phyloP scores from a whole-genome alignment of 352 stramenopile genomes.

The Globisporangium barbulae region DNA sequence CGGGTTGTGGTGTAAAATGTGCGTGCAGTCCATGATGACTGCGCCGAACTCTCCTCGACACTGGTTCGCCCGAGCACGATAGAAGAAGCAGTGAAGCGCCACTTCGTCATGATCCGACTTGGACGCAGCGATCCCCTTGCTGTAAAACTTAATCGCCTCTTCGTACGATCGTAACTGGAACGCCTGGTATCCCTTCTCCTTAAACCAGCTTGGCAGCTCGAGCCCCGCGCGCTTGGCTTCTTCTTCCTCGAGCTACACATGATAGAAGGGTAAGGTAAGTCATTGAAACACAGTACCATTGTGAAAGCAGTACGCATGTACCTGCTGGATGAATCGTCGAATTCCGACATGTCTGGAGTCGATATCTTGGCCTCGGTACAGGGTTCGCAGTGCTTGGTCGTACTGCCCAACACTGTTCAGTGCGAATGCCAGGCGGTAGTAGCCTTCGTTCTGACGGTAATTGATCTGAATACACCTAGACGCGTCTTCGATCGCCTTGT shows the following conservation, averaged over 20 bases:
- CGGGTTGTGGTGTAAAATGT: conserved; percentile 42
- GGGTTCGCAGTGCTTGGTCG: conserved; percentile 48
- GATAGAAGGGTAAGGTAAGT: not conserved
- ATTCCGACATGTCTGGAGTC: conserved; percentile 40
- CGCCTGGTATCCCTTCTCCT: conserved; percentile 85
- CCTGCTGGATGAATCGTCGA: conserved; percentile 35
- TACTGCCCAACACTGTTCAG: conserved; percentile 39
- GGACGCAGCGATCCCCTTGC: conserved; percentile 75
- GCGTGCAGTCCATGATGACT: conserved; percentile 52
- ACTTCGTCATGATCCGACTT: conserved; percentile 46
- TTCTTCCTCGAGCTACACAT: conserved; percentile 37
- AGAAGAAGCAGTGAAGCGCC: conserved; percentile 56
- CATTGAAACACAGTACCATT: not conserved
- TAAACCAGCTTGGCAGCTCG: conserved; percentile 41
- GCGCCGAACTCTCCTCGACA: conserved; percentile 46
- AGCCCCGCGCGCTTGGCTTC: conserved; percentile 35
- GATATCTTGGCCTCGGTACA: conserved; percentile 55
- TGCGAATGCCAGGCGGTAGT: conserved; percentile 49
- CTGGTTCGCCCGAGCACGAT: conserved; percentile 50
- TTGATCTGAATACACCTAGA: conserved; percentile 60
- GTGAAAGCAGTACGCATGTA: not conserved
- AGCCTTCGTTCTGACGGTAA: conserved; percentile 53
- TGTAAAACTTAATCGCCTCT: conserved; percentile 91
- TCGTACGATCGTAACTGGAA: conserved; percentile 89
- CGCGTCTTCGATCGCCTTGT: conserved; percentile 45